Evolutionary conservation across 768 basidiomycete species (phyloP), one percentile per base, ranked within the genome.

Genomic region (Russula virescens): DNA sequence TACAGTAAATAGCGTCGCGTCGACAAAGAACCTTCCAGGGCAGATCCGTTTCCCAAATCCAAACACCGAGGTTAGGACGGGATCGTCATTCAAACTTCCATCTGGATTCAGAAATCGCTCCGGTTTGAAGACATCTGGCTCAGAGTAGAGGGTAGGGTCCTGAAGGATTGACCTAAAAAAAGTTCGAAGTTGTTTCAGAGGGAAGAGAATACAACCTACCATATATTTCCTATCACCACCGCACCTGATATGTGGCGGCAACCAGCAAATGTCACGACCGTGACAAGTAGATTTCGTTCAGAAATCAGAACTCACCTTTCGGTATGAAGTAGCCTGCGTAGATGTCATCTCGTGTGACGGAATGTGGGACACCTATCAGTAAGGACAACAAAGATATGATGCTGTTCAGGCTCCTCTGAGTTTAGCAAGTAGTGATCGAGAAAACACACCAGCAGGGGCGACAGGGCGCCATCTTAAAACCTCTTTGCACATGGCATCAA

Each of bases 131-230:
- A 26, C 16, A 11, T 51, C 58, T 31, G 48, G 49, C 19, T 59
- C 58, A 19, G 48, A 48, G 40, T 59, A 59, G 6, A 42, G 3
- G 7, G 11, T 16, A 9, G 58, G 38, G 19, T 59, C 58, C 28
- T 51, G 58, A 13, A 59, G 21, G 35, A 51, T 50, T 7, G 58
- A 48, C 58, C 58, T 59, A 8, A 23, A n/a, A n/a, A 45, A 25
- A 2, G 5, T 4, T 48, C 16, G 5, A 3, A 26, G 16, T 10
- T 11, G 3, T 10, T 10, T 23, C 2, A 9, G 46, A 46, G 46
- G 21, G 46, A 3, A 23, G 21, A 21, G 11, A 38, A 50, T 8
- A 19, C 19, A 38, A n/a, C 57, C 0, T 1, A 58, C 57, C 58
- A 59, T 59, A 28, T 19, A 42, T 59, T 59, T 28, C 31, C 46